Evolutionary conservation across 2,329 filamentous ascomycete genomes (phyloP), one percentile per base, ranked within the genome.

Genomic region (Neofusicoccum cordaticola): DNA sequence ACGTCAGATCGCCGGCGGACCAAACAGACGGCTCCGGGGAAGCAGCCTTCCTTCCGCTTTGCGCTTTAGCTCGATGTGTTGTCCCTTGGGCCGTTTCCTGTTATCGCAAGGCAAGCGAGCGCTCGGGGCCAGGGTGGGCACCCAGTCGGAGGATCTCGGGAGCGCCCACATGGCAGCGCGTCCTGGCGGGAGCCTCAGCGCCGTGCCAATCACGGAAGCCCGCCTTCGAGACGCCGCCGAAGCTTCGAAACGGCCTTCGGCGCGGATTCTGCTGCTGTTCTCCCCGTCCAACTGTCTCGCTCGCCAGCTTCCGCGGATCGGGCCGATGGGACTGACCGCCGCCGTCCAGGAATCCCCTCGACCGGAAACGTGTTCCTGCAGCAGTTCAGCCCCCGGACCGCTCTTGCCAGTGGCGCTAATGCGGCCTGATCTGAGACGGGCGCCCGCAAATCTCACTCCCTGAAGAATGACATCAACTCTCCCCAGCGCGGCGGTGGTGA

Each of bases 1-100:
- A 34, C 53, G 53, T 58, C 41, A n/a, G 56, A 60, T 60, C 56
- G 56, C n/a, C 53, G 34, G 15, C 27, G 56, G 47, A 31, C 56
- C 35, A 37, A 47, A 19, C 27, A 15, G 17, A 27, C 13, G 17
- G 52, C 19, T 57, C 53, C 27, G 53, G 41, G 41, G 42, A 17
- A 44, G 15, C 37, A 57, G 34, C 3, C 31, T 19, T 8, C 13
- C 17, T 37, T 17, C 31, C 39, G 13, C 5, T 31, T 45, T 44
- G 8, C 5, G 19, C 27, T 2, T 12, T 58, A 57, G 52, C 52
- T 17, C 39, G 39, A 35, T 60, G 56, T 15, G 56, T 60, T 60
- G 56, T 47, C 56, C 56, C n/a, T 17, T 35, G 9, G n/a, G 31
- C 47, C 56, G 31, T 60, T 60, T n/a, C 56, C 56, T 35, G 4